A percentile compares a stretch with the other conserved stretches of the same genome.
Evolutionary conservation across 2,329 filamentous ascomycete genomes (phyloP).

Genomic region (Ophiosphaerella korrae): DNA sequence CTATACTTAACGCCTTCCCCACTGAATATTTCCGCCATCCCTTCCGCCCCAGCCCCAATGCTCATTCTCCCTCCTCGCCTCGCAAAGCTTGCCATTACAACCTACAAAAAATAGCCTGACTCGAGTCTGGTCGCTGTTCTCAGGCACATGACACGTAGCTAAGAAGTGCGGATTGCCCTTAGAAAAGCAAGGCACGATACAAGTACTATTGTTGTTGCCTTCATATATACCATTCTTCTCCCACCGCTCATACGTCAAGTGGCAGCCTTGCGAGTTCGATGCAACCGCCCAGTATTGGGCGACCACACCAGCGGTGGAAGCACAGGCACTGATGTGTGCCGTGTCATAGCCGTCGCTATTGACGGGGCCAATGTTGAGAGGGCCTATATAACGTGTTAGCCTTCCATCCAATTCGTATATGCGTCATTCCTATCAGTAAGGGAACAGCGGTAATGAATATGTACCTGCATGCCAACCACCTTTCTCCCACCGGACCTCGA

Average conservation of each 20-base stretch:
- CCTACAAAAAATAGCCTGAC: background rate
- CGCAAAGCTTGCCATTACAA: background rate
- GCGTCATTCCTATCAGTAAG: too few relatives aligned
- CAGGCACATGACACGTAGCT: background rate
- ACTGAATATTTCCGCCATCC: too few relatives aligned
- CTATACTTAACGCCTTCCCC: too few relatives aligned
- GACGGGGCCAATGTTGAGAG: background rate
- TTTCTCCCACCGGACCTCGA: too few relatives aligned
- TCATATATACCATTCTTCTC: too few relatives aligned
- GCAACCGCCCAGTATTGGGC: background rate
- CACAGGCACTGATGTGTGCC: background rate
- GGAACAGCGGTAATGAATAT: too few relatives aligned
- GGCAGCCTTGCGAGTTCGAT: too few relatives aligned
- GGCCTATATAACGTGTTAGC: background rate
- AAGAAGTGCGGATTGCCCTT: background rate
- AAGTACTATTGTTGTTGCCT: too few relatives aligned
- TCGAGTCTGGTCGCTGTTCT: background rate
- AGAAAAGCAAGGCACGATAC: background rate
- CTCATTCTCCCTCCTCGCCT: background rate
- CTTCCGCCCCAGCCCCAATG: too few relatives aligned
- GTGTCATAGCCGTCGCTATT: background rate
- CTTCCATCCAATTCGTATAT: too few relatives aligned
- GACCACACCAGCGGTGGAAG: background rate
- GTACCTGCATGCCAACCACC: too few relatives aligned
- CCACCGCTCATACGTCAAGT: too few relatives aligned